phyloP scores from a whole-genome alignment of 331 rosid species.

The Pyracantha coccinea region DNA sequence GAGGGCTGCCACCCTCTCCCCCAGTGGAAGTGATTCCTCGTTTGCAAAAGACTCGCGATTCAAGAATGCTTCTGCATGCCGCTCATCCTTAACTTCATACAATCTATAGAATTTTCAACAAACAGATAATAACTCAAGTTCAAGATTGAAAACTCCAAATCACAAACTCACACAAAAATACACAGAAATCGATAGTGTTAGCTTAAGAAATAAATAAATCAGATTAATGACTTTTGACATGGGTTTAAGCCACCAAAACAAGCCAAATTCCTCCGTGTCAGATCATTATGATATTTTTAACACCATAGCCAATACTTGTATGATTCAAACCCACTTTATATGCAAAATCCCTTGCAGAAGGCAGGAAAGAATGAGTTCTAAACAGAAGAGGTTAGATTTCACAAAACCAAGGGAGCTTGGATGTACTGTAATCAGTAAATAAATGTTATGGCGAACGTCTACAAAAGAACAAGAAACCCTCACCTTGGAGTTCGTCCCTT shows the following conservation, averaged over 20 bases:
- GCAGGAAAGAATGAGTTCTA: neutral
- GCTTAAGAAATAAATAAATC: neutral
- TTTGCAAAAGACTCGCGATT: conserved; percentile 62
- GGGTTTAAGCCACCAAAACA: neutral
- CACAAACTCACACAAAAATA: neutral
- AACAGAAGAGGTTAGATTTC: neutral
- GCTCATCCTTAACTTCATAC: conserved; percentile 79
- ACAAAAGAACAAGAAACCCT: conserved; percentile 15
- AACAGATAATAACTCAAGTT: neutral
- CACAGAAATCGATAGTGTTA: neutral
- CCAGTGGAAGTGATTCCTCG: conserved; percentile 70
- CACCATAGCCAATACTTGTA: neutral
- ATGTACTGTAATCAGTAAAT: too few species aligned
- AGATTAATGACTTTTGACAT: neutral
- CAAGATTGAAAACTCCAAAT: neutral
- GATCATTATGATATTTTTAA: neutral
- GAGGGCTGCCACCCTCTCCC: conserved; percentile 75
- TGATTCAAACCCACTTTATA: neutral
- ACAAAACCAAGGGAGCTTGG: too few species aligned
- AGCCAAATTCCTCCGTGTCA: neutral
- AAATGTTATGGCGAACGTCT: neutral
- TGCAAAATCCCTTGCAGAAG: neutral
- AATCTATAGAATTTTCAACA: conserved; percentile 33
- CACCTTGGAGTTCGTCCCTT: conserved; percentile 61
- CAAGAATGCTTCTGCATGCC: conserved; percentile 89